phyloP scores from a whole-genome alignment of 139 green algal species.

The Micromonas commoda region DNA sequence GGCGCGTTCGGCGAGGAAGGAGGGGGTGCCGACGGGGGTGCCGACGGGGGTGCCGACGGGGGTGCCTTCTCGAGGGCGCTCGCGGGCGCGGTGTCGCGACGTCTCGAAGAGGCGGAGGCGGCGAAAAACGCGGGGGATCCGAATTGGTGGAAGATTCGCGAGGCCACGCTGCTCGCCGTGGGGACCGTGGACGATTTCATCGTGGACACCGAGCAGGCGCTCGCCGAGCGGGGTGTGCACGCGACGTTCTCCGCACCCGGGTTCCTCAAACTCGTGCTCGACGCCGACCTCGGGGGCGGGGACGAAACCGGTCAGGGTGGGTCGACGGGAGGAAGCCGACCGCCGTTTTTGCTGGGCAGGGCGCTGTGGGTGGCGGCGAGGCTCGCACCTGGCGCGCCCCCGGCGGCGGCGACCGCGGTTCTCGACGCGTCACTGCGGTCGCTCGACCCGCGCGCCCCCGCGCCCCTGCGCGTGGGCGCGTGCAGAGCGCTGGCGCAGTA shows the following conservation, averaged over 20 bases:
- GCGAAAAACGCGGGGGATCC: conserved; percentile 34
- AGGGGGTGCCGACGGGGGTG: no score
- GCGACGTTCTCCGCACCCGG: conserved; percentile 30
- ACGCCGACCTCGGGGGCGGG: conserved; percentile 44
- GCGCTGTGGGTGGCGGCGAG: conserved; percentile 50
- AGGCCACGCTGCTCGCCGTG: conserved; percentile 66
- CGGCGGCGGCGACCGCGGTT: not conserved
- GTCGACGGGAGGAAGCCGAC: conserved; percentile 16
- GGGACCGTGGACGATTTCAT: conserved; percentile 45
- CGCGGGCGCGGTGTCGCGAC: conserved; percentile 34
- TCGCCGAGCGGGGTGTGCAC: no score
- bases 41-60: no score
- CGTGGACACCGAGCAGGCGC: conserved; percentile 9
- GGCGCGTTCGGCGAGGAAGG: conserved; percentile 41
- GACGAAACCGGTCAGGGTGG: not conserved
- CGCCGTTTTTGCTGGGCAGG: conserved; percentile 57
- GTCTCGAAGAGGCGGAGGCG: conserved; percentile 38
- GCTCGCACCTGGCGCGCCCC: not conserved
- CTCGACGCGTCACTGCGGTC: conserved; percentile 21
- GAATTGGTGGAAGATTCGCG: conserved; percentile 66
- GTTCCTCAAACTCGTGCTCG: conserved; percentile 52
- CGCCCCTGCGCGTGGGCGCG: conserved; percentile 41
- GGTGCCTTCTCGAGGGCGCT: no score
- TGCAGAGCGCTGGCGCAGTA: conserved; percentile 26
- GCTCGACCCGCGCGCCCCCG: conserved; percentile 6